phyloP scores from a whole-genome alignment of 2,329 filamentous ascomycete genomes.

The Alternaria ethzedia region DNA sequence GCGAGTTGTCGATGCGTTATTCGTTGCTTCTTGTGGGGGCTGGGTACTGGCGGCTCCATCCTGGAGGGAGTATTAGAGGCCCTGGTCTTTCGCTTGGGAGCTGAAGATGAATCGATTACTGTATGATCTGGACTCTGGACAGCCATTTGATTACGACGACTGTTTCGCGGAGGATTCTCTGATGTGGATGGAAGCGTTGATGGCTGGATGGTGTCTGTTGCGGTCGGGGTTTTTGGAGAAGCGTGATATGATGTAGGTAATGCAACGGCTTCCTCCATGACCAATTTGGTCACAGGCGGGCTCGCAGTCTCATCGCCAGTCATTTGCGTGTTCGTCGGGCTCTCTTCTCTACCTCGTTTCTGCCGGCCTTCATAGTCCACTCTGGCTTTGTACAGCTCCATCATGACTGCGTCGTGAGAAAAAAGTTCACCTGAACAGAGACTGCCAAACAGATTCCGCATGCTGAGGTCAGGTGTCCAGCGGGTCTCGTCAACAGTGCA shows the following conservation, averaged over 20 bases:
- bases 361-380: slow-evolving; percentile 9
- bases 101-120: not conserved
- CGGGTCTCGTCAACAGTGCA: slow-evolving; percentile 70
- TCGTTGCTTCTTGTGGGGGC: not conserved
- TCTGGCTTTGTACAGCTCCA: slow-evolving; percentile 37
- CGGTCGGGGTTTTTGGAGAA: no score
- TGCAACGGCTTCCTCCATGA: not conserved
- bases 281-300: not conserved
- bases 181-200: not conserved
- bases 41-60: not conserved
- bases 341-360: slow-evolving; percentile 18
- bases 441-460: slow-evolving; percentile 73
- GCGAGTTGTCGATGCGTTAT: slow-evolving; percentile 29
- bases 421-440: slow-evolving; percentile 69
- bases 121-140: not conserved
- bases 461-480: slow-evolving; percentile 70
- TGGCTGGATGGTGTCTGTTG: not conserved
- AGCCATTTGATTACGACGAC: not conserved
- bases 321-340: slow-evolving; percentile 20
- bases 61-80: not conserved
- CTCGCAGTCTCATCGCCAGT: not conserved
- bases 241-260: not conserved
- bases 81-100: not conserved
- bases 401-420: slow-evolving; percentile 69
- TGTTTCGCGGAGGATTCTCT: not conserved